Conservation (phyloP, 1,139 yeast genomes). For the Taphrina confusa region DNA sequence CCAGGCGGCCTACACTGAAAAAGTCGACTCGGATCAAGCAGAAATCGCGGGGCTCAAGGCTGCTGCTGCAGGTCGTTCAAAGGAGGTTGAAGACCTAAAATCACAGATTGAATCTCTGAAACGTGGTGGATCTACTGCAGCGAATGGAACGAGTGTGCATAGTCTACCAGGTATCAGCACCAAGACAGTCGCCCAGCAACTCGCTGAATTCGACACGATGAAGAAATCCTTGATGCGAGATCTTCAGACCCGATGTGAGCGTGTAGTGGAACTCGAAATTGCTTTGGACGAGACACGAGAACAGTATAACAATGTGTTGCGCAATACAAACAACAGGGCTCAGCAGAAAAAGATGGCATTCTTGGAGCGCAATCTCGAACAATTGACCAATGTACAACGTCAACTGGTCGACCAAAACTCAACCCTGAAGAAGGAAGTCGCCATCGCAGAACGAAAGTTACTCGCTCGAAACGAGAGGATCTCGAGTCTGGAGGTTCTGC, state of each 20-base stretch:
- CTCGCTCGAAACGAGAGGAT: conserved; percentile 64
- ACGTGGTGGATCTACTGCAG: conserved; percentile 25
- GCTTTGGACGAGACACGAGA: conserved; percentile 50
- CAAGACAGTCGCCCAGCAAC: conserved; percentile 28
- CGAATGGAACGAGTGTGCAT: background rate
- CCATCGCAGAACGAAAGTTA: conserved; percentile 60
- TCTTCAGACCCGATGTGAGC: conserved; percentile 50
- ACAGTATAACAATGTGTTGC: conserved; percentile 45
- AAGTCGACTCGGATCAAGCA: conserved; percentile 7
- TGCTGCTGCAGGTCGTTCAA: background rate
- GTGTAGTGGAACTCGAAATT: conserved; percentile 51
- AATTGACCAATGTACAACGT: conserved; percentile 50
- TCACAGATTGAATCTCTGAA: conserved; percentile 27
- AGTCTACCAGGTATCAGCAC: conserved; percentile 8
- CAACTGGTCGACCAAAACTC: conserved; percentile 55
- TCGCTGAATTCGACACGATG: conserved; percentile 44
- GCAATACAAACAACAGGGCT: conserved; percentile 44
- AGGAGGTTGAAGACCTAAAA: conserved; percentile 36
- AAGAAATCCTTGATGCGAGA: conserved; percentile 51
- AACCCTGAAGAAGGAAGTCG: conserved; percentile 52
- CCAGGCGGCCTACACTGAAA: background rate
- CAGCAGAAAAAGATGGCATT: conserved; percentile 50
- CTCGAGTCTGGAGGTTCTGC: conserved; percentile 55
- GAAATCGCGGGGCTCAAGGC: conserved; percentile 36
- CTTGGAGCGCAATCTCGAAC: conserved; percentile 53